Evolutionary conservation across 345 rosid species (phyloP).

Genomic region (Alliaria petiolata): DNA sequence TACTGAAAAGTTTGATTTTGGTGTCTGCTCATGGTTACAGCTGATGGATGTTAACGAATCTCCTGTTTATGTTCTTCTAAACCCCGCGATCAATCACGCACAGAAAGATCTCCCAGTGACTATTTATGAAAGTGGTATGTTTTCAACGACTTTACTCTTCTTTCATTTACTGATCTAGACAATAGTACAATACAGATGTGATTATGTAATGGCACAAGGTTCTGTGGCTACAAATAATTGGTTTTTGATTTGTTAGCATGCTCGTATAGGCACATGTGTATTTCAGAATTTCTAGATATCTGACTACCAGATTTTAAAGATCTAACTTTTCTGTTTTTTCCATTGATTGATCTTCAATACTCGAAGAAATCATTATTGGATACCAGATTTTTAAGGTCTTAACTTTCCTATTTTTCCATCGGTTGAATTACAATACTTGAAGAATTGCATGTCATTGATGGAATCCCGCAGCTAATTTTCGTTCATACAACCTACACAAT

Average conservation of each 20-base stretch:
- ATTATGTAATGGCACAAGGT: neutral
- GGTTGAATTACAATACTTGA: constrained; percentile 18
- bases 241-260: too few species aligned
- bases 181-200: neutral
- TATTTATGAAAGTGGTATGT: constrained; percentile 78
- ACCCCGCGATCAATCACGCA: constrained; percentile 76
- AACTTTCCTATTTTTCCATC: neutral
- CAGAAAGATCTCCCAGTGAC: constrained; percentile 96
- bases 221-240: too few species aligned
- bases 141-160: neutral
- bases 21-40: constrained; percentile 34
- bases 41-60: constrained; percentile 96
- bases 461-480: constrained; percentile 89
- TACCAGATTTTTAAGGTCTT: neutral
- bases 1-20: constrained; percentile 7
- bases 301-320: neutral
- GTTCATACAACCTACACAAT: constrained; percentile 88
- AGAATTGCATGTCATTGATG: constrained; percentile 97
- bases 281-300: too few species aligned
- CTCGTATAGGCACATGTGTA: too few species aligned
- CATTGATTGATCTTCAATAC: constrained; percentile 18
- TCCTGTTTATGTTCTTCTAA: constrained; percentile 87
- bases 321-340: neutral
- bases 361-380: constrained; percentile 43
- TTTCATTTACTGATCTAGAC: neutral